phyloP scores from a whole-genome alignment of 345 rosid genomes.

The Rubroshorea leprosula region DNA sequence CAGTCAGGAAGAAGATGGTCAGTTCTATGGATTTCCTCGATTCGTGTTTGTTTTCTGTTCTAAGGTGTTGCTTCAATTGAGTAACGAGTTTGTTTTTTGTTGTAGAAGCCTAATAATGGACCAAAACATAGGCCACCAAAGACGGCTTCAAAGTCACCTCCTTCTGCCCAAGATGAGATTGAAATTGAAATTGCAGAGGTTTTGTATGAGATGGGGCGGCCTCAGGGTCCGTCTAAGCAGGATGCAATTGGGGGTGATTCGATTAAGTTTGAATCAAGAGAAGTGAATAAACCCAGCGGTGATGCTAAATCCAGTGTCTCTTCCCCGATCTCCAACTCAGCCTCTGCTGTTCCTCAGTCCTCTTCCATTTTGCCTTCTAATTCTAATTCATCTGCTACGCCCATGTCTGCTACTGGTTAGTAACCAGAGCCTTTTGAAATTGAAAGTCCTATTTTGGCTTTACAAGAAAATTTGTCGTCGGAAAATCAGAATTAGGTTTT shows the following conservation, averaged over 20 bases:
- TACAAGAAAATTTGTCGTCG: slow-evolving; percentile 4
- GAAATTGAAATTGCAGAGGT: slow-evolving; percentile 99
- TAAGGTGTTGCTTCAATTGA: slow-evolving; percentile 2
- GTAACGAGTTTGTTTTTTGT: slow-evolving; percentile 9
- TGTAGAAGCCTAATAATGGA: slow-evolving; percentile 70
- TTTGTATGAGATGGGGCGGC: slow-evolving; percentile 81
- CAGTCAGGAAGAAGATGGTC: slow-evolving; percentile 79
- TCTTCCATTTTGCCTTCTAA: slow-evolving; percentile 47
- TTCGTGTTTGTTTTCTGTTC: not conserved
- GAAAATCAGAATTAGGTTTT: not conserved
- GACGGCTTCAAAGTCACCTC: slow-evolving; percentile 50
- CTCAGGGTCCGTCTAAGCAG: slow-evolving; percentile 57
- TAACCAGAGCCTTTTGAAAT: slow-evolving; percentile 6
- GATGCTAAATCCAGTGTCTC: slow-evolving; percentile 86
- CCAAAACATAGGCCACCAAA: slow-evolving; percentile 78
- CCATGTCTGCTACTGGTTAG: slow-evolving; percentile 61
- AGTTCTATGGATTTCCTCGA: slow-evolving; percentile 17
- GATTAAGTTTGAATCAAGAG: slow-evolving; percentile 34
- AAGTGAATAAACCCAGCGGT: slow-evolving; percentile 25
- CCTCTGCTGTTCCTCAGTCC: slow-evolving; percentile 40
- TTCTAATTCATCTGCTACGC: slow-evolving; percentile 51
- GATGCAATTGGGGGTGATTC: slow-evolving; percentile 44
- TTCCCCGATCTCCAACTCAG: slow-evolving; percentile 76
- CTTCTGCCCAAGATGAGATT: slow-evolving; percentile 87
- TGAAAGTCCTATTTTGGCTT: not conserved